phyloP scores from a whole-genome alignment of 1,139 yeast genomes.

The Protomyces pachydermus region DNA sequence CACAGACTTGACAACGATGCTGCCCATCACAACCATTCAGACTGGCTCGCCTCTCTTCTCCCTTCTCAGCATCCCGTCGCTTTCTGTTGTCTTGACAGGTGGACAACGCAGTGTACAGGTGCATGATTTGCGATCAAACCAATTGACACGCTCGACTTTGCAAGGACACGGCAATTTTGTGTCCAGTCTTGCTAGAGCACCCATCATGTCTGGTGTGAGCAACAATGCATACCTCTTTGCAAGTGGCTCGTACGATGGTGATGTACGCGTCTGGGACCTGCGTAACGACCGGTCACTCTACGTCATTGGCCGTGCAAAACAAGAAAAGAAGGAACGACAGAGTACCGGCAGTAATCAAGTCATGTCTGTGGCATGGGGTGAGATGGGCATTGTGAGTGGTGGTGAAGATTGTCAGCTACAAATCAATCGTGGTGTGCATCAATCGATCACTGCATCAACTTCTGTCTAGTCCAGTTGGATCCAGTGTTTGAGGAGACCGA shows the following conservation, averaged over 20 bases:
- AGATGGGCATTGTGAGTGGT: slow-evolving; percentile 80
- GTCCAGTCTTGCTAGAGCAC: slow-evolving; percentile 52
- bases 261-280: slow-evolving; percentile 92
- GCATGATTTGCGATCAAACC: slow-evolving; percentile 88
- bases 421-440: slow-evolving; percentile 48
- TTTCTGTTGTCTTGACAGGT: slow-evolving; percentile 77
- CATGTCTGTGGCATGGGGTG: slow-evolving; percentile 82
- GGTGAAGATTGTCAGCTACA: slow-evolving; percentile 93
- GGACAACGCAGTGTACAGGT: slow-evolving; percentile 84
- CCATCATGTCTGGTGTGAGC: slow-evolving; percentile 52
- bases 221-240: slow-evolving; percentile 73
- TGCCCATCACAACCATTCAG: slow-evolving; percentile 77
- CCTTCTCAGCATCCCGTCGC: slow-evolving; percentile 58
- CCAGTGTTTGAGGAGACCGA: neutral
- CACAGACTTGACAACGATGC: slow-evolving; percentile 84
- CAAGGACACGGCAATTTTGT: slow-evolving; percentile 92
- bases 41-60: slow-evolving; percentile 85
- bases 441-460: slow-evolving; percentile 2
- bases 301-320: slow-evolving; percentile 56
- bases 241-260: slow-evolving; percentile 92
- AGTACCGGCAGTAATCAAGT: slow-evolving; percentile 50
- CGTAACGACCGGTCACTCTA: slow-evolving; percentile 41
- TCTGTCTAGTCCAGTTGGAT: neutral
- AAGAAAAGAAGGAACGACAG: slow-evolving; percentile 33
- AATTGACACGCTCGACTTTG: slow-evolving; percentile 60